Percentiles rank a stretch among this genome's conserved stretches.
Conservation (phyloP, 768 basidiomycete species). For the Tylopilus sp. region DNA sequence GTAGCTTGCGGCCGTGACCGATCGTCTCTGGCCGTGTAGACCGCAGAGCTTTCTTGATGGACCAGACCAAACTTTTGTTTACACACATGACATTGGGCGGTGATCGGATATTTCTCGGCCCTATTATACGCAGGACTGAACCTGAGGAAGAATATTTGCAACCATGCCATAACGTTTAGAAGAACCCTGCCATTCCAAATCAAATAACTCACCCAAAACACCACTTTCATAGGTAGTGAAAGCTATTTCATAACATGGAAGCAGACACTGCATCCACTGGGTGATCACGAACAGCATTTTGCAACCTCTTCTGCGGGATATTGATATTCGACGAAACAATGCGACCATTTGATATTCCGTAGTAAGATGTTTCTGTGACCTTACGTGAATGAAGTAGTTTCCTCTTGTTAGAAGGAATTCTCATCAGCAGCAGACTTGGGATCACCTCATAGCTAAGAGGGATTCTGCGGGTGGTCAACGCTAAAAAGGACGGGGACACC, state of each 20-base stretch:
- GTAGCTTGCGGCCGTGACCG: neutral
- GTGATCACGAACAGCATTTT: neutral
- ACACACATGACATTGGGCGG: neutral
- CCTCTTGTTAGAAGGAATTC: neutral
- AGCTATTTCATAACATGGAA: neutral
- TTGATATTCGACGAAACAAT: conserved; percentile 1
- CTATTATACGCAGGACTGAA: neutral
- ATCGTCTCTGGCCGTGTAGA: neutral
- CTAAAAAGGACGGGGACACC: neutral
- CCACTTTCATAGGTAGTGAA: neutral
- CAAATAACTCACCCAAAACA: conserved; percentile 5
- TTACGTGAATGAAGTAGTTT: conserved; percentile 6
- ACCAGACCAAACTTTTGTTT: neutral
- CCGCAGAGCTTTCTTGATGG: neutral
- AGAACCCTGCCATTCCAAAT: conserved; percentile 3
- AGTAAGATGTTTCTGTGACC: neutral
- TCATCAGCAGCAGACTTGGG: neutral
- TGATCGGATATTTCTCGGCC: conserved; percentile 7
- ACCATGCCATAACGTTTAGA: conserved; percentile 1
- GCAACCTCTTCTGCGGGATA: neutral
- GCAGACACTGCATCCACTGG: neutral
- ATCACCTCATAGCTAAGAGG: neutral
- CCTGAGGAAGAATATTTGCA: neutral
- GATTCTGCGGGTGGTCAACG: neutral
- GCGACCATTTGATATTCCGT: neutral